A percentile compares a stretch with the other conserved stretches of the same genome.
Conservation (phyloP, 306 rosid genomes). For the Malus orientalis region DNA sequence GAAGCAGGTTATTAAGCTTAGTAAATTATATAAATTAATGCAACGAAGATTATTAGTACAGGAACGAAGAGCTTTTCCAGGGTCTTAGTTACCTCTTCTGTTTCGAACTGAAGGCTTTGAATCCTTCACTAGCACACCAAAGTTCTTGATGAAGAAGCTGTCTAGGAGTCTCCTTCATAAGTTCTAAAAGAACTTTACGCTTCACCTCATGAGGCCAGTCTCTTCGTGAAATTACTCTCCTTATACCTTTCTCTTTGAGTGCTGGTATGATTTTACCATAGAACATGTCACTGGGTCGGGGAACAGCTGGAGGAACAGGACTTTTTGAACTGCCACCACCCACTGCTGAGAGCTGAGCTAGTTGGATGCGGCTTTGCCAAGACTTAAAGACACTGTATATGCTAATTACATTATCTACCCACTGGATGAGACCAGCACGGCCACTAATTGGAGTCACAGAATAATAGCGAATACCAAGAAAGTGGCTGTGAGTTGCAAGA, state of each 20-base stretch:
- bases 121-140: slow-evolving; percentile 99
- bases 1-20: background rate
- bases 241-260: slow-evolving; percentile 95
- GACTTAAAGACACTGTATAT: slow-evolving; percentile 89
- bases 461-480: slow-evolving; percentile 76
- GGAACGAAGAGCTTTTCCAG: background rate
- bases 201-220: slow-evolving; percentile 99
- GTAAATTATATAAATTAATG: background rate
- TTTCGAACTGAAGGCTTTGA: slow-evolving; percentile 81
- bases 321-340: slow-evolving; percentile 54
- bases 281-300: slow-evolving; percentile 98
- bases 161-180: slow-evolving; percentile 86
- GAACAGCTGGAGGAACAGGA: slow-evolving; percentile 80
- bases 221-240: slow-evolving; percentile 95
- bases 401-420: slow-evolving; percentile 88
- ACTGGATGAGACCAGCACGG: slow-evolving; percentile 90
- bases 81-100: slow-evolving; percentile 54
- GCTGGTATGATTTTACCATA: slow-evolving; percentile 98
- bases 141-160: slow-evolving; percentile 88
- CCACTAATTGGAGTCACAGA: slow-evolving; percentile 98
- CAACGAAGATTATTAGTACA: background rate
- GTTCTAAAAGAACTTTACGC: slow-evolving; percentile 85
- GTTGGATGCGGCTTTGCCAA: slow-evolving; percentile 84
- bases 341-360: slow-evolving; percentile 56
- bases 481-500: slow-evolving; percentile 62